Evolutionary conservation across 2,329 filamentous ascomycete species (phyloP).

Genomic region (Cucurbitaria berberidis): DNA sequence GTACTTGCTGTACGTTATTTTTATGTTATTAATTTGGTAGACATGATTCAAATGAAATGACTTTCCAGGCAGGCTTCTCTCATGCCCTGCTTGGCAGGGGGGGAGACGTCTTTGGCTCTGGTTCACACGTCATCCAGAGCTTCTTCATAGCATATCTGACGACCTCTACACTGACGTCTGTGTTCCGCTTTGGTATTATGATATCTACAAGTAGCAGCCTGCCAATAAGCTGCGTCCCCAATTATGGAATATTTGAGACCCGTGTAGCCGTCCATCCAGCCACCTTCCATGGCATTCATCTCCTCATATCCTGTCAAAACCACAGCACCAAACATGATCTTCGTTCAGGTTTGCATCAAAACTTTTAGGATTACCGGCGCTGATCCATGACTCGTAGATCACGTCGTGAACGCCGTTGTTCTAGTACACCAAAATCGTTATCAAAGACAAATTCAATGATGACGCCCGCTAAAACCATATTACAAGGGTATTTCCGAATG

Average conservation of each 20-base stretch:
- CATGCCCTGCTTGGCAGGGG: slow-evolving; percentile 14
- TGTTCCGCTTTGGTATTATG: slow-evolving; percentile 21
- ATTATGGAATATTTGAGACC: slow-evolving; percentile 2
- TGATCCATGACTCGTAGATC: slow-evolving; percentile 9
- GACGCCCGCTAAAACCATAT: slow-evolving; percentile 43
- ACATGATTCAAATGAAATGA: background rate
- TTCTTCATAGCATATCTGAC: too few relatives aligned
- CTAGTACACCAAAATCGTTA: slow-evolving; percentile 21
- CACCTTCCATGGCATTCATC: slow-evolving; percentile 3
- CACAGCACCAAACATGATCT: background rate
- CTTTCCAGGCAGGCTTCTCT: background rate
- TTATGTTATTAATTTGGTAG: background rate
- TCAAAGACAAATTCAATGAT: slow-evolving; percentile 11
- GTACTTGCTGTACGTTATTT: too few relatives aligned
- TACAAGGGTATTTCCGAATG: slow-evolving; percentile 22
- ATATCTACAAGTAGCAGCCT: slow-evolving; percentile 30
- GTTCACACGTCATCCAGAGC: slow-evolving; percentile 24
- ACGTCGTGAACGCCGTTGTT: slow-evolving; percentile 31
- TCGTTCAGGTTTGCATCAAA: slow-evolving; percentile 11
- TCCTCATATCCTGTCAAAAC: background rate
- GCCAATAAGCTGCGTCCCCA: slow-evolving; percentile 17
- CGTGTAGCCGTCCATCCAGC: background rate
- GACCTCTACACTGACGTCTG: slow-evolving; percentile 17
- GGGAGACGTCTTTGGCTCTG: slow-evolving; percentile 6
- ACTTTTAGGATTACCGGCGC: slow-evolving; percentile 37